Evolutionary conservation across 345 rosid genomes (phyloP).

Genomic region (Aethionema arabicum): DNA sequence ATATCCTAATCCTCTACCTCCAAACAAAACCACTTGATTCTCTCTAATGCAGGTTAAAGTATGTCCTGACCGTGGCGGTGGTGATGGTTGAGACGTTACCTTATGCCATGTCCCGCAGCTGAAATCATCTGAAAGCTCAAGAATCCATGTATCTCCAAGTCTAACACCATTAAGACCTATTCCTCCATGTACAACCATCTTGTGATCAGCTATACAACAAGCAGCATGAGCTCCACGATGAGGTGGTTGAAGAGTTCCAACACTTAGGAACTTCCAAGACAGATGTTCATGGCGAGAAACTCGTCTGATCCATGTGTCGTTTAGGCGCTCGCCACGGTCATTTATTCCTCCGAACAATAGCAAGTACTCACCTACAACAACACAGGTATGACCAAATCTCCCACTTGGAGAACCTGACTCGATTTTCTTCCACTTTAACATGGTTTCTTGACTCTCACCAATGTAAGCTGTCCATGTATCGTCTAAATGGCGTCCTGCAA

Average conservation of each 20-base stretch:
- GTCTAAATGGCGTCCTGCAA: constrained; percentile 86
- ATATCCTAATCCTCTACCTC: constrained; percentile 87
- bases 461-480: constrained; percentile 84
- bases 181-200: constrained; percentile 87
- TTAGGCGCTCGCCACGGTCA: constrained; percentile 76
- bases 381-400: constrained; percentile 90
- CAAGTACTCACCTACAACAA: constrained; percentile 51
- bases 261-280: constrained; percentile 67
- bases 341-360: constrained; percentile 90
- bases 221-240: constrained; percentile 96
- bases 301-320: constrained; percentile 85
- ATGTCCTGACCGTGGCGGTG: constrained; percentile 95
- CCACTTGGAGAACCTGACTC: constrained; percentile 76
- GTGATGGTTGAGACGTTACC: constrained; percentile 55
- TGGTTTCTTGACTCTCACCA: constrained; percentile 50
- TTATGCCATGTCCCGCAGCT: constrained; percentile 63
- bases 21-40: constrained; percentile 60
- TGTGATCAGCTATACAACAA: constrained; percentile 57
- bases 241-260: constrained; percentile 56
- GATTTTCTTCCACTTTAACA: constrained; percentile 63
- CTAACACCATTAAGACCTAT: constrained; percentile 71
- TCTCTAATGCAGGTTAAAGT: constrained; percentile 67
- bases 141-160: constrained; percentile 79
- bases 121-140: constrained; percentile 65
- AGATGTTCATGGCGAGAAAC: constrained; percentile 47